phyloP scores from a whole-genome alignment of 106 monocot genomes.

The Cymbidium sinense region DNA sequence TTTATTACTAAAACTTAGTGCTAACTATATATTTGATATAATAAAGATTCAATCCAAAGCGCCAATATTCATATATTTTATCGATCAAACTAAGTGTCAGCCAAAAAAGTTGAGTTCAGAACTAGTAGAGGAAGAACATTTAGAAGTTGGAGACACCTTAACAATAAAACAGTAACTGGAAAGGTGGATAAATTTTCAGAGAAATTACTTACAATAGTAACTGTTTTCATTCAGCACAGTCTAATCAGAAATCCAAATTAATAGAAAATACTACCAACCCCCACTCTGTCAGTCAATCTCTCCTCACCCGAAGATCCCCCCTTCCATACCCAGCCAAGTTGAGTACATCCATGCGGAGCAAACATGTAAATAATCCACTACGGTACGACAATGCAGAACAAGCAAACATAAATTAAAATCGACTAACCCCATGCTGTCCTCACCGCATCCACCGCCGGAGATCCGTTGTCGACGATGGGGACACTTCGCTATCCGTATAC shows the following conservation, averaged over 20 bases:
- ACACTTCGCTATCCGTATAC: conserved; percentile 69
- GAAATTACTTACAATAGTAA: too few species aligned
- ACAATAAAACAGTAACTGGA: too few species aligned
- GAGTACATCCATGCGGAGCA: background rate
- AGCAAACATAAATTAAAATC: background rate
- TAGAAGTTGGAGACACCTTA: too few species aligned
- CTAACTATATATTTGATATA: too few species aligned
- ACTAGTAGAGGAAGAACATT: too few species aligned
- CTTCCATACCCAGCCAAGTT: background rate
- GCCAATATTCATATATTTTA: too few species aligned
- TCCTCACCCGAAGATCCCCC: background rate
- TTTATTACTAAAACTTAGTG: too few species aligned
- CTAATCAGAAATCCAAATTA: background rate
- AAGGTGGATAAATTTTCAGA: too few species aligned
- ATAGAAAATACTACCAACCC: background rate
- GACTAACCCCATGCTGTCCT: conserved; percentile 21
- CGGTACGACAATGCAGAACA: background rate
- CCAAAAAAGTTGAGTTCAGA: too few species aligned
- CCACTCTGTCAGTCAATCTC: background rate
- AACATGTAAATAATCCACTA: background rate
- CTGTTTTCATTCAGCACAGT: background rate
- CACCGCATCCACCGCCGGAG: conserved; percentile 73
- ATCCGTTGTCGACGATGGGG: conserved; percentile 87
- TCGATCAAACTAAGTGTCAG: too few species aligned
- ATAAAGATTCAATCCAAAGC: too few species aligned